A percentile compares a stretch with the other conserved stretches of the same genome.
These are phyloP conservation scores for Pharus latifolius DNA, from an alignment of 176 grass and related monocot species.

Conservation along the genomic window DNA sequence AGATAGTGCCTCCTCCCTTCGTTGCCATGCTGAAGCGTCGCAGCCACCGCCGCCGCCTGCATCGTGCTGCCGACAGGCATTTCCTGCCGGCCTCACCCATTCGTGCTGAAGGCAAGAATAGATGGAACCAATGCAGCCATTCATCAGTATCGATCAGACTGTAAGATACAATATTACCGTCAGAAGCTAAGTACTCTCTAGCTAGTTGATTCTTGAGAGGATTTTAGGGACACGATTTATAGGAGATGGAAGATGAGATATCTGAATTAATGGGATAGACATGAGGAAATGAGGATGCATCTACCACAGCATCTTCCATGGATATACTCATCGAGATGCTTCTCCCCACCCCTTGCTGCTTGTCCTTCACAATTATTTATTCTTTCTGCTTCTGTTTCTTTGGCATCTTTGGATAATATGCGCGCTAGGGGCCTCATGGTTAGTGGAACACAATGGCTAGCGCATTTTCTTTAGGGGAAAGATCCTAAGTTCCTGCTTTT, in stretches of 20 bases:
- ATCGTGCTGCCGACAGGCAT: neutral
- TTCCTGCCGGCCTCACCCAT: neutral
- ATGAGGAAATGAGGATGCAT: neutral
- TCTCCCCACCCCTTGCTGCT: neutral
- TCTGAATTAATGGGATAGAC: neutral
- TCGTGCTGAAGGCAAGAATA: neutral
- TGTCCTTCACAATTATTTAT: neutral
- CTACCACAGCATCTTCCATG: constrained; percentile 21
- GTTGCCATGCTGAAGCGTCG: neutral
- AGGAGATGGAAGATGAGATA: neutral
- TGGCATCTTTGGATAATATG: no score
- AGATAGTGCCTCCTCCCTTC: neutral
- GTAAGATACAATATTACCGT: neutral
- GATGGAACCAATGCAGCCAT: neutral
- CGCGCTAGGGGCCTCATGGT: neutral
- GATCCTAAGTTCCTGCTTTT: neutral
- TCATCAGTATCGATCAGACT: neutral
- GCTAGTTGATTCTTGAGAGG: neutral
- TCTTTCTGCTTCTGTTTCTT: neutral
- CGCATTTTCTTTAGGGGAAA: neutral
- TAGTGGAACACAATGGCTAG: neutral
- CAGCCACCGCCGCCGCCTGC: neutral
- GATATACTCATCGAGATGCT: constrained; percentile 27
- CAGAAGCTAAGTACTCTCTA: neutral
- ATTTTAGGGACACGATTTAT: neutral